Base-by-base conservation (phyloP, 2,329 filamentous ascomycete species). In the Alternaria ventricosa region DNA sequence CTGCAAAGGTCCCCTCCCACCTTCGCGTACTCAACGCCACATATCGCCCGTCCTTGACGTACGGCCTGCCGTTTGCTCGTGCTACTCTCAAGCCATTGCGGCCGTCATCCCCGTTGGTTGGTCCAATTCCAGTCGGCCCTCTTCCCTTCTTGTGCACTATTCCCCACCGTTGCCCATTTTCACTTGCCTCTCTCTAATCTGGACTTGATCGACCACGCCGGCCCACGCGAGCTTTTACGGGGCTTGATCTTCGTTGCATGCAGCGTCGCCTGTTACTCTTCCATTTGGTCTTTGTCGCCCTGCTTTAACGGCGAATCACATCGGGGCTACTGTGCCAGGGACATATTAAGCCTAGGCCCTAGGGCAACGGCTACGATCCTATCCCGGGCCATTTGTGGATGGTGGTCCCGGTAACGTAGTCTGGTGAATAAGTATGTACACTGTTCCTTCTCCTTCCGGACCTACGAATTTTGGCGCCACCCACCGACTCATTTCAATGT, bases 381-480 rank as follows among this genome's bases (percentile, higher is more conserved):
- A 60, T 51, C 60, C 67, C 75, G 76, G 75, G 65, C 72, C 74
- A 68, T 72, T 69, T 70, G 72, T 77, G 75, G 67, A 76, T 76
- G 72, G 71, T 76, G 77, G 75, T 76, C 74, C 69, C 70, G 68
- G 65, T 64, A 51, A 74, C 68, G 70, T 68, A 67, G 72, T 73
- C 70, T 70, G 47, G 56, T 73, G 66, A 75, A 77, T 78, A 78
- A 76, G 75, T 80, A 78, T 73, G 78, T 79, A 76, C 73, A 67
- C 68, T 68, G 65, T 66, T 73, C 76, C 72, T 69, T 78, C 71
- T 73, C 70, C 65, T 78, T 76, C 71, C 68, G 71, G 75, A 74
- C 61, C 36, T 67, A 68, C 64, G 66, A 73, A 65, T 66, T 70
- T 73, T 71, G 66, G 69, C 66, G 66, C 69, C 69, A 69, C 71